phyloP scores from a whole-genome alignment of 140 eudicot species.

The Bidens hawaiensis region DNA sequence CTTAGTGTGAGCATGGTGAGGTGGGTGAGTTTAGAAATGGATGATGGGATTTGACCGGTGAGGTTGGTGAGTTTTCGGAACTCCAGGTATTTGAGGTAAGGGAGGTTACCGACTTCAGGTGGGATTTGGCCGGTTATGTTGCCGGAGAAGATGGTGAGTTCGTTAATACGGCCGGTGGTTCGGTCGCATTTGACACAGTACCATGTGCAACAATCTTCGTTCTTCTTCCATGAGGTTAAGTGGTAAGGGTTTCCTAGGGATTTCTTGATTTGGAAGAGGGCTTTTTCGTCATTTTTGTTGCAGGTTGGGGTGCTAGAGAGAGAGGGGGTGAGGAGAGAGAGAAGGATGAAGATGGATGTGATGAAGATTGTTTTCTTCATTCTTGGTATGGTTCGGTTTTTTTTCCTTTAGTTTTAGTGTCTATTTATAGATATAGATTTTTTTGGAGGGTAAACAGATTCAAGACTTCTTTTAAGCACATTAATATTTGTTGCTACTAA shows the following conservation, averaged over 20 bases:
- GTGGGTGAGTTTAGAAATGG: too few relatives aligned
- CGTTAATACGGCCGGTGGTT: slow-evolving; percentile 36
- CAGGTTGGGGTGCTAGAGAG: slow-evolving; percentile 27
- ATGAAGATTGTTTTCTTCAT: slow-evolving; percentile 6
- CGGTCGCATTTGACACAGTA: slow-evolving; percentile 23
- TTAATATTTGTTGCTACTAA: too few relatives aligned
- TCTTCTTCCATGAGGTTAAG: slow-evolving; percentile 42
- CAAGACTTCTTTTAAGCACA: too few relatives aligned
- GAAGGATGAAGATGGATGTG: slow-evolving; percentile 6
- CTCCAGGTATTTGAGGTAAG: too few relatives aligned
- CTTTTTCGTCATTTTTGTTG: slow-evolving; percentile 51
- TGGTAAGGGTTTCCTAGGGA: too few relatives aligned
- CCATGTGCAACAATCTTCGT: slow-evolving; percentile 46
- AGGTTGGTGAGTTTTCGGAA: too few relatives aligned
- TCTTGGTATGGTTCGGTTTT: not conserved
- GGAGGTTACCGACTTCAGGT: too few relatives aligned
- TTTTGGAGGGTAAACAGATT: slow-evolving; percentile 12
- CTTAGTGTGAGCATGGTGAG: too few relatives aligned
- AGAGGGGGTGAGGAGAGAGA: slow-evolving; percentile 19
- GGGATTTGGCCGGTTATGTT: slow-evolving; percentile 40
- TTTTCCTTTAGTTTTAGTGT: not conserved
- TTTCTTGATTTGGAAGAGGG: slow-evolving; percentile 42
- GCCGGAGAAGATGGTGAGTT: slow-evolving; percentile 28
- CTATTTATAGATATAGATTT: slow-evolving; percentile 19
- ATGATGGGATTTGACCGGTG: too few relatives aligned